Conservation (phyloP, 2,329 filamentous ascomycete species). For the Clarireedia homoeocarpa region DNA sequence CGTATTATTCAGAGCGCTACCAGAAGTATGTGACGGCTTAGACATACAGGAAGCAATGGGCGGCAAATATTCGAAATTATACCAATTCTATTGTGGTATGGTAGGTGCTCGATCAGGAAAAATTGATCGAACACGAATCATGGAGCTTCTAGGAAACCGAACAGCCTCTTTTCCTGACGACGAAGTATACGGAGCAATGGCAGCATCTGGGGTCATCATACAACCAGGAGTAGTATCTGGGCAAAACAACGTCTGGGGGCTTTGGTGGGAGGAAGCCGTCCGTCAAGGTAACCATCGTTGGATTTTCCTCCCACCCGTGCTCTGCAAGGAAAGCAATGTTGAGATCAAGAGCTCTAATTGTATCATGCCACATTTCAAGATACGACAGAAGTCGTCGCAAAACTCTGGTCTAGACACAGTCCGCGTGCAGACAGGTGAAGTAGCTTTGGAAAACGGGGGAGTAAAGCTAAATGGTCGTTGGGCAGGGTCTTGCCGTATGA, state of each 20-base stretch:
- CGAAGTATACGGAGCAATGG: slow-evolving; percentile 7
- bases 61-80: slow-evolving; percentile 1
- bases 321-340: not conserved
- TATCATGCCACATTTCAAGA: not conserved
- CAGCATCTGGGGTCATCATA: slow-evolving; percentile 5
- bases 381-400: not conserved
- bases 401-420: not conserved
- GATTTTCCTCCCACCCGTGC: not conserved
- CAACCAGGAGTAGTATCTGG: not conserved
- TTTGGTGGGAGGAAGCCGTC: slow-evolving; percentile 7
- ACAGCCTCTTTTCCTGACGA: slow-evolving; percentile 5
- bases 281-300: slow-evolving; percentile 4
- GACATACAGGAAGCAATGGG: not conserved
- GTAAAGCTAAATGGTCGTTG: not conserved
- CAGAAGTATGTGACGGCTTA: not conserved
- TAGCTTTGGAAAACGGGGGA: not conserved
- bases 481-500: not conserved
- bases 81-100: slow-evolving; percentile 4
- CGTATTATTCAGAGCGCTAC: not conserved
- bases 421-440: not conserved
- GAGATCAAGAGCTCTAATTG: not conserved
- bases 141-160: slow-evolving; percentile 7
- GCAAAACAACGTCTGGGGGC: not conserved
- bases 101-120: not conserved
- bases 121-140: slow-evolving; percentile 4